phyloP scores from a whole-genome alignment of 2,329 filamentous ascomycete genomes.

The Monilinia polystroma region DNA sequence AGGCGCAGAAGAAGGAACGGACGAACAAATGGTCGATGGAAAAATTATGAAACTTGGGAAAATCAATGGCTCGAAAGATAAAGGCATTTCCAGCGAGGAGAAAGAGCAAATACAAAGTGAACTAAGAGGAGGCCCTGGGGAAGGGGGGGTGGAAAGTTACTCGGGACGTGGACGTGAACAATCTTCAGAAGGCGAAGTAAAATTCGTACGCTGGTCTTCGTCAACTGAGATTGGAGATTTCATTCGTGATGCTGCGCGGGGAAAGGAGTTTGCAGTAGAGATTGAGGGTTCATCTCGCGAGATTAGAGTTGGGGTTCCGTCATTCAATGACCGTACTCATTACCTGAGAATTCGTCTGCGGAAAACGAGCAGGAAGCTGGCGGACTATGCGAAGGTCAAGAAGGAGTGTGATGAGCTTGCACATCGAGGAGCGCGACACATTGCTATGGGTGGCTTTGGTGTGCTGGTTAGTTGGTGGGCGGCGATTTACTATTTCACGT shows the following conservation, averaged over 20 bases:
- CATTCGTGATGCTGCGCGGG: conserved; percentile 82
- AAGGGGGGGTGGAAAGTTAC: conserved; percentile 67
- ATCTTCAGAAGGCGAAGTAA: conserved; percentile 38
- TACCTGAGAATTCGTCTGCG: conserved; percentile 77
- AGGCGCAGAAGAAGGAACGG: conserved; percentile 43
- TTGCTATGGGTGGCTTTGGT: conserved; percentile 78
- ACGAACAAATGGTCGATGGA: conserved; percentile 52
- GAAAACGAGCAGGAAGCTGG: conserved; percentile 67
- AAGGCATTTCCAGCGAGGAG: conserved; percentile 26
- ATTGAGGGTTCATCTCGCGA: conserved; percentile 70
- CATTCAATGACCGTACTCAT: conserved; percentile 86
- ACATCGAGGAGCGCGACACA: conserved; percentile 71
- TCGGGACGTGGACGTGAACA: conserved; percentile 61
- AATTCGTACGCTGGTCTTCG: conserved; percentile 84
- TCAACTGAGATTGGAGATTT: conserved; percentile 93
- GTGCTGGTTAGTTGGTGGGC: conserved; percentile 68
- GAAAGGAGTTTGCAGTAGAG: conserved; percentile 79
- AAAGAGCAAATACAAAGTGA: conserved; percentile 45
- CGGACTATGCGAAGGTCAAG: conserved; percentile 70
- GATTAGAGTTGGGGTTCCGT: conserved; percentile 78
- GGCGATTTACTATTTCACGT: conserved; percentile 70
- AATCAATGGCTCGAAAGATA: conserved; percentile 33
- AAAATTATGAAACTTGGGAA: conserved; percentile 43
- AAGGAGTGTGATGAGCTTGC: conserved; percentile 77
- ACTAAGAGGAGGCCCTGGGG: conserved; percentile 49